These are phyloP conservation scores for Chlamydomonas incerta DNA, from an alignment of 139 green algal species.

Conservation along the genomic window DNA sequence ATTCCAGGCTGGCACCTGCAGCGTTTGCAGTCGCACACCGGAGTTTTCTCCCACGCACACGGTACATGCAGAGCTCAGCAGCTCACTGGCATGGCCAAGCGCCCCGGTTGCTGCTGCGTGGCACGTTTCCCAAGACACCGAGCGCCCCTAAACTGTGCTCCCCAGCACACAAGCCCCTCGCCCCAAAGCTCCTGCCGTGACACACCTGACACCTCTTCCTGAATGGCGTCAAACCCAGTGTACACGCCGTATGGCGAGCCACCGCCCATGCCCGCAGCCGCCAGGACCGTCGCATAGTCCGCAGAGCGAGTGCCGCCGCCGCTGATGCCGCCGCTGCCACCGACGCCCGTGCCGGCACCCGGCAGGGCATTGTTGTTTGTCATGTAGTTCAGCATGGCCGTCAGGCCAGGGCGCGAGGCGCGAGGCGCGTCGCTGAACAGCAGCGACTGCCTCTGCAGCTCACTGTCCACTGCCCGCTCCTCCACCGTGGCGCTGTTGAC, in stretches of 20 bases:
- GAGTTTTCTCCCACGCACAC: no score
- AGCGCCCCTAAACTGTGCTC: neutral
- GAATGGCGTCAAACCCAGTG: conserved; percentile 4
- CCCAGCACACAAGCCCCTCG: no score
- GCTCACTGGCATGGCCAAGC: no score
- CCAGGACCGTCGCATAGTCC: neutral
- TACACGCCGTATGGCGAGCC: neutral
- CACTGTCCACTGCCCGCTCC: conserved; percentile 37
- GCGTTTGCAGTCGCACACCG: no score
- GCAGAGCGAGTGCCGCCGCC: neutral
- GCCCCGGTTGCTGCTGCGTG: no score
- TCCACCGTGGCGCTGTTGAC: conserved; percentile 36
- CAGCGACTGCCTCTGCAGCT: conserved; percentile 21
- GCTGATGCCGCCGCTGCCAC: neutral
- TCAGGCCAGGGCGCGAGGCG: neutral
- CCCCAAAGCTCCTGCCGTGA: neutral
- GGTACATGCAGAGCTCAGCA: no score
- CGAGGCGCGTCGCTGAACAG: conserved; percentile 35
- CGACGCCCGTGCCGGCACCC: neutral
- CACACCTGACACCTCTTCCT: conserved; percentile 28
- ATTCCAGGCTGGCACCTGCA: conserved; percentile 30
- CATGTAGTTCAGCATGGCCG: conserved; percentile 24
- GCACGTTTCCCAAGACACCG: neutral
- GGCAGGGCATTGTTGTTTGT: neutral
- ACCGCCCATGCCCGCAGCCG: neutral